Evolutionary conservation across 148 eudicot species (phyloP).

Genomic region (Linanthus parryae): DNA sequence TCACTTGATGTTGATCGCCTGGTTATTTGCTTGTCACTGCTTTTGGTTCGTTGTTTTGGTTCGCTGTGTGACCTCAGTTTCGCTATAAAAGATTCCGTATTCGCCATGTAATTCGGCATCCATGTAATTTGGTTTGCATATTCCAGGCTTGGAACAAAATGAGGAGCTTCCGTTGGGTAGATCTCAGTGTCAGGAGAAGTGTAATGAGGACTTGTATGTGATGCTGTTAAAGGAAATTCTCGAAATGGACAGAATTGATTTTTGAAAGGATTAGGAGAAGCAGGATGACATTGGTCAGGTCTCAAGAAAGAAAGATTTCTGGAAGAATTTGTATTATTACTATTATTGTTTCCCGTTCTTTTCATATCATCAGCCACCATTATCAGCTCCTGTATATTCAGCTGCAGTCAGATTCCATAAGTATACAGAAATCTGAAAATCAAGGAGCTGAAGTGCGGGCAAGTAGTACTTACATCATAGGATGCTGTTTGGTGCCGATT

Average conservation of each 20-base stretch:
- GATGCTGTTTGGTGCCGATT: background rate
- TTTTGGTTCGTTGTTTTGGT: slow-evolving; percentile 32
- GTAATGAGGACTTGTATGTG: slow-evolving; percentile 8
- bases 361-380: background rate
- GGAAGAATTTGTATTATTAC: slow-evolving; percentile 10
- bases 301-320: background rate
- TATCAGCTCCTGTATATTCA: no score
- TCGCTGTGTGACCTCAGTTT: slow-evolving; percentile 35
- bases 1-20: slow-evolving; percentile 22
- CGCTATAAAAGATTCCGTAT: slow-evolving; percentile 38
- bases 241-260: background rate
- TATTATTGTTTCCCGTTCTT: background rate
- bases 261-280: background rate
- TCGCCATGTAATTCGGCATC: slow-evolving; percentile 31
- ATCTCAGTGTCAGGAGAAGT: background rate
- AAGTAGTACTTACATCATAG: background rate
- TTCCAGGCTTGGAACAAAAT: no score
- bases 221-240: slow-evolving; percentile 10
- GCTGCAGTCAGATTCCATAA: no score
- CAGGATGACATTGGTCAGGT: slow-evolving; percentile 7
- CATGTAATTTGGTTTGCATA: slow-evolving; percentile 1
- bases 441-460: background rate
- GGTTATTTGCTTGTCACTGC: slow-evolving; percentile 4
- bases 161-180: slow-evolving; percentile 6
- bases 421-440: background rate